Percentiles rank a stretch among this genome's conserved stretches.
These are phyloP conservation scores for Sporothrix dimorphospora DNA, from an alignment of 2,329 filamentous ascomycete genomes.

Conservation along the genomic window DNA sequence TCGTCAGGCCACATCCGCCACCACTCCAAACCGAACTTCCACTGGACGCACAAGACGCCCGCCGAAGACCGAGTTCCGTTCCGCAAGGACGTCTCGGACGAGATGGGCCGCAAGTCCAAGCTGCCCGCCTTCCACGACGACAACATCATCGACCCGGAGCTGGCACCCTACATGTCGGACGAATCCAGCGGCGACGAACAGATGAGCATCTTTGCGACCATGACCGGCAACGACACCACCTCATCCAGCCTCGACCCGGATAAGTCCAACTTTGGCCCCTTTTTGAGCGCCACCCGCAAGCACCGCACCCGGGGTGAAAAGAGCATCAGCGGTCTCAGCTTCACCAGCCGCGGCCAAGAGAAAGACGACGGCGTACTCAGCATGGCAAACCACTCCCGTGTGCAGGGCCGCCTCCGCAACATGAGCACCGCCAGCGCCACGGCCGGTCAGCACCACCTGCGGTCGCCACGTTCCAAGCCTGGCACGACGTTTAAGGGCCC, in stretches of 20 bases:
- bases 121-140: constrained; percentile 96
- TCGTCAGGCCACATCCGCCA: constrained; percentile 82
- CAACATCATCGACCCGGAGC: constrained; percentile 96
- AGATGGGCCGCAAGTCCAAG: constrained; percentile 64
- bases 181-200: constrained; percentile 93
- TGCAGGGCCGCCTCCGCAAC: constrained; percentile 73
- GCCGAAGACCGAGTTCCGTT: constrained; percentile 87
- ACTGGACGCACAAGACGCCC: constrained; percentile 72
- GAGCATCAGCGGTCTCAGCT: constrained; percentile 70
- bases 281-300: constrained; percentile 74
- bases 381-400: constrained; percentile 61
- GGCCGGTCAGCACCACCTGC: constrained; percentile 61
- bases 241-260: constrained; percentile 74
- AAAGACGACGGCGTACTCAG: constrained; percentile 60
- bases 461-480: constrained; percentile 70
- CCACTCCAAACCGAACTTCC: constrained; percentile 83
- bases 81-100: constrained; percentile 70
- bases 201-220: constrained; percentile 78
- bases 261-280: constrained; percentile 70
- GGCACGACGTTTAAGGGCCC: constrained; percentile 60
- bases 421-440: constrained; percentile 76
- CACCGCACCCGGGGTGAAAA: constrained; percentile 77
- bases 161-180: constrained; percentile 95
- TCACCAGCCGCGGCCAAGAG: constrained; percentile 70
- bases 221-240: constrained; percentile 67